phyloP scores from a whole-genome alignment of 2,329 filamentous ascomycete species.

The Trichophyton schoenleinii region DNA sequence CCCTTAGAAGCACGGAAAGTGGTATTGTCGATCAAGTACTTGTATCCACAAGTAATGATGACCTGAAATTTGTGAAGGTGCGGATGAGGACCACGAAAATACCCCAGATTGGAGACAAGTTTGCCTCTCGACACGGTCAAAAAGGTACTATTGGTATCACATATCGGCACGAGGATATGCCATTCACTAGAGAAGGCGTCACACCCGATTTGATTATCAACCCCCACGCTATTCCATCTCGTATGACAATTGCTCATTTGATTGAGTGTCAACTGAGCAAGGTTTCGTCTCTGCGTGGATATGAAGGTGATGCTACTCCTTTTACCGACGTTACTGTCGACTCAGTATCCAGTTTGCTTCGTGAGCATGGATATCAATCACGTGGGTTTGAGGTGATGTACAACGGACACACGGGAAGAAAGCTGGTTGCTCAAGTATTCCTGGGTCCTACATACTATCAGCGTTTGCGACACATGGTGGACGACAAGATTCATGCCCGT shows the following conservation, averaged over 20 bases:
- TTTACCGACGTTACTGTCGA: conserved; percentile 98
- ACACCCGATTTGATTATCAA: conserved; percentile 97
- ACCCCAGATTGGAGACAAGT: conserved; percentile 97
- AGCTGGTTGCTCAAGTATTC: conserved; percentile 89
- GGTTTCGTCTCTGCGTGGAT: conserved; percentile 81
- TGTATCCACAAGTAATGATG: conserved; percentile 87
- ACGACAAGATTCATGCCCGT: conserved; percentile 99
- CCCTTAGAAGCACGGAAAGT: conserved; percentile 86
- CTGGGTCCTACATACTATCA: conserved; percentile 98
- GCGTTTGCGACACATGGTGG: conserved; percentile 96
- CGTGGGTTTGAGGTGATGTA: conserved; percentile 98
- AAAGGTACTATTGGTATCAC: conserved; percentile 99
- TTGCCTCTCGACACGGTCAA: conserved; percentile 96
- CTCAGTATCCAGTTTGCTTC: conserved; percentile 72
- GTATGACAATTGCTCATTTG: conserved; percentile 99
- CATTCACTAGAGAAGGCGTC: conserved; percentile 83
- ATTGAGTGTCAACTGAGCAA: conserved; percentile 97
- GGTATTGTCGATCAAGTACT: conserved; percentile 92
- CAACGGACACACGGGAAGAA: conserved; percentile 91
- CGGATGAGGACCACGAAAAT: conserved; percentile 95
- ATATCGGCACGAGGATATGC: conserved; percentile 97
- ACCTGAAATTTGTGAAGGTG: conserved; percentile 92
- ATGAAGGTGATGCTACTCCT: conserved; percentile 92
- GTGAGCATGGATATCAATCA: conserved; percentile 86
- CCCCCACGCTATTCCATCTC: conserved; percentile 96